Evolutionary conservation across 257 asterid genomes (phyloP).

Genomic region (Henckelia pumila): DNA sequence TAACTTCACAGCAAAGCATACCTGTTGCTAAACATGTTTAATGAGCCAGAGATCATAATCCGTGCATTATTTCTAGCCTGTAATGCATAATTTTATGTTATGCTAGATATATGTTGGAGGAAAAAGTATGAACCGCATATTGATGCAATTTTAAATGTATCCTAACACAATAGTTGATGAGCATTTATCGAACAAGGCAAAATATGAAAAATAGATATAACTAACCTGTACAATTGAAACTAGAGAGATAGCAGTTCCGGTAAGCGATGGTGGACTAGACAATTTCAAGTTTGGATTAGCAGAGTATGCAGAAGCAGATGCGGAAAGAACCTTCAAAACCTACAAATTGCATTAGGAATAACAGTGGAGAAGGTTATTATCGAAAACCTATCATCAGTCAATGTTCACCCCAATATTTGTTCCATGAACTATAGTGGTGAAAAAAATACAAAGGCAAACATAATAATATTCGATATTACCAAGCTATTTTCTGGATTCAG

Average conservation of each 20-base stretch:
- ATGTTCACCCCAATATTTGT: not conserved
- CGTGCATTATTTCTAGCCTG: constrained; percentile 54
- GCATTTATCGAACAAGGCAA: not conserved
- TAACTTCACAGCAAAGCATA: constrained; percentile 28
- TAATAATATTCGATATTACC: constrained; percentile 37
- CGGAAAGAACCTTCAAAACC: constrained; percentile 72
- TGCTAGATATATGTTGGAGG: not conserved
- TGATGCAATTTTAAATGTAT: not conserved
- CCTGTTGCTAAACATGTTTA: constrained; percentile 49
- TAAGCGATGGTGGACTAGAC: constrained; percentile 53
- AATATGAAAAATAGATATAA: not conserved
- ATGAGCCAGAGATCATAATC: constrained; percentile 41
- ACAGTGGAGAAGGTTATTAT: constrained; percentile 1
- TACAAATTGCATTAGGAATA: constrained; percentile 30
- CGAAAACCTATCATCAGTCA: constrained; percentile 8
- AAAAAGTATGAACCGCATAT: not conserved
- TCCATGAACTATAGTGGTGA: not conserved
- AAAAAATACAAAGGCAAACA: constrained; percentile 3
- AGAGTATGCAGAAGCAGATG: constrained; percentile 71
- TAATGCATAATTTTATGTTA: constrained; percentile 13
- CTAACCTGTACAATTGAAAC: constrained; percentile 75
- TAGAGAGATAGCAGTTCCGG: constrained; percentile 63
- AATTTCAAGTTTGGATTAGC: constrained; percentile 57
- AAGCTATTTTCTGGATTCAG: constrained; percentile 60
- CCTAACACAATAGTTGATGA: not conserved